Percentiles rank a stretch among this genome's conserved stretches.
Evolutionary conservation across 495 filamentous ascomycete species (phyloP).

Genomic region (Penicillium flavigenum): DNA sequence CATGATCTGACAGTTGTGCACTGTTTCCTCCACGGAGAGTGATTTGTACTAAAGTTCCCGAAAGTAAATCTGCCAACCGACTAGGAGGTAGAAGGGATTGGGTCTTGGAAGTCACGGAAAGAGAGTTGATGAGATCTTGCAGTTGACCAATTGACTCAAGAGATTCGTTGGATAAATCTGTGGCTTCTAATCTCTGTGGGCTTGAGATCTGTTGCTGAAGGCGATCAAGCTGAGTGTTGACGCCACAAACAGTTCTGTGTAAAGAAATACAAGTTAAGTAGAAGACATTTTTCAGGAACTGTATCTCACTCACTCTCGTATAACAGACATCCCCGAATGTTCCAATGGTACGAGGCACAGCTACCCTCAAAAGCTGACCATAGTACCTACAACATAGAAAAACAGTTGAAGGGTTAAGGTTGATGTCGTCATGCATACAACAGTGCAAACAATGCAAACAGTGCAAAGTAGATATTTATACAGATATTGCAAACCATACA

Average conservation of each 20-base stretch:
- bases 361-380: background rate
- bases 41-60: constrained; percentile 42
- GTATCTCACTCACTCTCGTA: constrained; percentile 12
- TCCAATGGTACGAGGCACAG: background rate
- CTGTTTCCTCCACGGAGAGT: constrained; percentile 17
- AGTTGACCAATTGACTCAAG: constrained; percentile 38
- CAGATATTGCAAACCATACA: background rate
- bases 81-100: constrained; percentile 49
- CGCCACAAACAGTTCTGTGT: constrained; percentile 69
- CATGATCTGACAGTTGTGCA: constrained; percentile 67
- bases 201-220: constrained; percentile 53
- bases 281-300: background rate
- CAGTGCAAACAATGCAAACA: too few species aligned
- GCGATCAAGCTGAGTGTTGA: constrained; percentile 79
- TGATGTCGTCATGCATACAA: constrained; percentile 12
- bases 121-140: constrained; percentile 61
- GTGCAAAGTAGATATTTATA: too few species aligned
- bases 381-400: background rate
- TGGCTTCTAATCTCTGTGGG: constrained; percentile 22
- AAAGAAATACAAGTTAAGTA: constrained; percentile 4
- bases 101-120: constrained; percentile 65
- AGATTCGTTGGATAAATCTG: constrained; percentile 15
- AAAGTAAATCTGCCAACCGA: constrained; percentile 58
- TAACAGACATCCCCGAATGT: constrained; percentile 5
- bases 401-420: background rate